Base-by-base conservation (phyloP, 129 eudicot species). In the Lactuca sativa region DNA sequence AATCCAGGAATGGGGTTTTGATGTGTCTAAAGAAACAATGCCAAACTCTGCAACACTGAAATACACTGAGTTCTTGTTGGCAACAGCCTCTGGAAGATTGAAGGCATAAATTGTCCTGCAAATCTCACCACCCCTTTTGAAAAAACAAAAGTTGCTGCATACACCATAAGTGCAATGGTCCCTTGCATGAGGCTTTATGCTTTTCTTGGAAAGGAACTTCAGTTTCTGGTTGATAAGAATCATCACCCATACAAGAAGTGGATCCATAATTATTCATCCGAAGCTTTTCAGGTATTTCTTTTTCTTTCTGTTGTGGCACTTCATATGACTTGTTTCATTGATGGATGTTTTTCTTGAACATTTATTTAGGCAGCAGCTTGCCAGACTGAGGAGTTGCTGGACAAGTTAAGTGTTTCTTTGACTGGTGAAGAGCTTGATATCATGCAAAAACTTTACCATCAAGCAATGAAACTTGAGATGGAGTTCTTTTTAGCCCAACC, bases 141-240 rank as follows among this genome's bases (percentile, higher is more conserved):
- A 61, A 92, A 82, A 77, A 82, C 95, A 69, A 88, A 82, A 80
- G 65, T 88, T 71, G 90, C 97, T n/a, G 89, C 90, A 47, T 92
- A 86, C 72, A 84, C 96, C 30, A 80, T 92, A 33, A 86, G 97
- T 62, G 95, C 97, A 25, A 88, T 89, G 93, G 83, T 87, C 33
- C 96, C 97, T 67, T 92, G 95, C 52, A 84, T 88, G 93, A 92
- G 84, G 83, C 96, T 92, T 61, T 88, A 92, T 82, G 93, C 96
- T 69, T 84, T 75, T 72, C 57, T 92, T 12, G 97, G 95, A 37
- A 80, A 80, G 72, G 82, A 88, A 62, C 78, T 92, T 33, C 78
- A 75, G 78, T 70, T 78, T 7, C 58, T 92, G 59, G 48, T 80
- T 3, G 73, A 78, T 61, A 55, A 59, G 36, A 63, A 38, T 48